A percentile compares a stretch with the other conserved stretches of the same genome.
Conservation (phyloP, 1,284 basidiomycete species). For the Coriolopsis trogii region DNA sequence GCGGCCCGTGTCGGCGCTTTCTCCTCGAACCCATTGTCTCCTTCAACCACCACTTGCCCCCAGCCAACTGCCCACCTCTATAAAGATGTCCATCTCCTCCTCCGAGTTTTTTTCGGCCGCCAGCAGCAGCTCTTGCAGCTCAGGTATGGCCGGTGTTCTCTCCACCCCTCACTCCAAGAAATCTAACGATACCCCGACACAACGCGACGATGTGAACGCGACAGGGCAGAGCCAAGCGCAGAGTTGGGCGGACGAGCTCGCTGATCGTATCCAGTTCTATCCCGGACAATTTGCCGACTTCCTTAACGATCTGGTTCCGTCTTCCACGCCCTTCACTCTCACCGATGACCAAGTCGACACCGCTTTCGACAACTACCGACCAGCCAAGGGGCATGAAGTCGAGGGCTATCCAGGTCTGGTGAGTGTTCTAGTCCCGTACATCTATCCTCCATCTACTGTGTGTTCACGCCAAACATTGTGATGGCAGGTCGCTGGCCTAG, state of each 20-base stretch:
- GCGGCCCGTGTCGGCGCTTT: too few species aligned
- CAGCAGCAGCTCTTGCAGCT: not conserved
- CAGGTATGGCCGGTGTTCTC: constrained; percentile 7
- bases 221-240: not conserved
- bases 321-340: not conserved
- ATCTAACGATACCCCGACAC: not conserved
- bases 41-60: not conserved
- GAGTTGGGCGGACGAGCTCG: constrained; percentile 4
- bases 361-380: not conserved
- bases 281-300: not conserved
- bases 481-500: constrained; percentile 1
- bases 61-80: not conserved
- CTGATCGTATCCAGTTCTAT: not conserved
- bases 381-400: not conserved
- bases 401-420: not conserved
- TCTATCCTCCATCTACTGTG: not conserved
- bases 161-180: not conserved
- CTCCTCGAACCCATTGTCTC: too few species aligned
- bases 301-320: constrained; percentile 7
- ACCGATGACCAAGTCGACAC: not conserved
- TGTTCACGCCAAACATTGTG: not conserved
- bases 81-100: constrained; percentile 11
- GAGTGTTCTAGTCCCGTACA: not conserved
- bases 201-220: not conserved
- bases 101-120: not conserved